Evolutionary conservation across 768 basidiomycete genomes (phyloP).

Genomic region (Tricholoma saponaceum): DNA sequence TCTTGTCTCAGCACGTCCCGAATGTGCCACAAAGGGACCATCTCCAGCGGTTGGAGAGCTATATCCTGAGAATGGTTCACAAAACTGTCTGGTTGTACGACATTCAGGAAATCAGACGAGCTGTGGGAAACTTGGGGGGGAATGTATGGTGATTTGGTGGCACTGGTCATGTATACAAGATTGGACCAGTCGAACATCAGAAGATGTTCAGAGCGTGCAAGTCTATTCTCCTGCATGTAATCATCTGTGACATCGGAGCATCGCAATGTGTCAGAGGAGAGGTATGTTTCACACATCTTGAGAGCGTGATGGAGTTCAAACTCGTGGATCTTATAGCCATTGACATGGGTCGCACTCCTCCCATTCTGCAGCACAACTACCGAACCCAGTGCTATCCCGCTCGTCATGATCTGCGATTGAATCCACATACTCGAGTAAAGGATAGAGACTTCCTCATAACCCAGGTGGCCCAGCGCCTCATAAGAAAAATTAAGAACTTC

Average conservation of each 20-base stretch:
- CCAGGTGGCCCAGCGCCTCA: constrained; percentile 41
- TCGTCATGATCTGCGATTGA: constrained; percentile 63
- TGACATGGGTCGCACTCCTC: constrained; percentile 21
- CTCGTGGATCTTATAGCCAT: constrained; percentile 34
- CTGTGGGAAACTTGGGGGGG: constrained; percentile 14
- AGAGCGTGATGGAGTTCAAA: constrained; percentile 62
- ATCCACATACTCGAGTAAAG: constrained; percentile 57
- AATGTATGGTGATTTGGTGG: constrained; percentile 46
- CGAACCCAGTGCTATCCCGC: constrained; percentile 64
- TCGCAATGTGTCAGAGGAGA: constrained; percentile 37
- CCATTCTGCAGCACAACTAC: constrained; percentile 46
- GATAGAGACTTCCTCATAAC: constrained; percentile 70
- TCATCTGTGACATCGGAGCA: constrained; percentile 47
- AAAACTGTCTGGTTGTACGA: constrained; percentile 26
- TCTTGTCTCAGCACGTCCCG: constrained; percentile 55
- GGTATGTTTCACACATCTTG: constrained; percentile 44
- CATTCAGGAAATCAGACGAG: constrained; percentile 44
- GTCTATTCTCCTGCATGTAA: constrained; percentile 47
- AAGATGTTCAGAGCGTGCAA: constrained; percentile 35
- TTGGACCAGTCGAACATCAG: constrained; percentile 68
- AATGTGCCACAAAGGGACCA: constrained; percentile 55
- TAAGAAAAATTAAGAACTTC: constrained; percentile 38
- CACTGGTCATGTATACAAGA: constrained; percentile 56
- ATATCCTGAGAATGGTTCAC: constrained; percentile 18
- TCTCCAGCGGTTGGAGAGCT: constrained; percentile 47